These are phyloP conservation scores for Cornus suecica DNA, from an alignment of 148 eudicot species.

Conservation along the genomic window DNA sequence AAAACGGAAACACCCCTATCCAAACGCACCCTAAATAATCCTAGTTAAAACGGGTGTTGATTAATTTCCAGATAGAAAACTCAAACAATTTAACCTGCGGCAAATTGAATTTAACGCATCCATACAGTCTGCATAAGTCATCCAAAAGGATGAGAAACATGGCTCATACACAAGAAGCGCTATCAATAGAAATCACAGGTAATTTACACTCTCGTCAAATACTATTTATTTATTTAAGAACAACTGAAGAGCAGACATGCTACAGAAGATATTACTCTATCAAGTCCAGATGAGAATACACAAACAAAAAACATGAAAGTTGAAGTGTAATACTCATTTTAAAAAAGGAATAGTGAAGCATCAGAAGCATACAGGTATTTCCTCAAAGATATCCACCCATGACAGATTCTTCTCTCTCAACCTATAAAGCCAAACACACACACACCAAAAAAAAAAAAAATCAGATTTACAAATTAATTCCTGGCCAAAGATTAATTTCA, in stretches of 20 bases:
- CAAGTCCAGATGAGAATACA: not conserved
- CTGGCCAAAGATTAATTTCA: not conserved
- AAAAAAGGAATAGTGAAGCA: not conserved
- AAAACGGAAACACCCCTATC: too few relatives aligned
- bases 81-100: not conserved
- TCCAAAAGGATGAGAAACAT: not conserved
- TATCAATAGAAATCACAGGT: not conserved
- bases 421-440: constrained; percentile 39
- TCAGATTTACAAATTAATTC: not conserved
- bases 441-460: not conserved
- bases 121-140: not conserved
- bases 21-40: too few relatives aligned
- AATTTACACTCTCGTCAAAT: not conserved
- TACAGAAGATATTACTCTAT: not conserved
- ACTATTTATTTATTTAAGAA: not conserved
- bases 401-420: constrained; percentile 93
- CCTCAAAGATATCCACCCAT: constrained; percentile 97
- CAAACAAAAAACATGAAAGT: not conserved
- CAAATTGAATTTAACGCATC: not conserved
- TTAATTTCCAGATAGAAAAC: not conserved
- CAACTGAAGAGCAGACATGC: constrained; percentile 5
- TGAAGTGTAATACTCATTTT: not conserved
- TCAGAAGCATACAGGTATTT: constrained; percentile 74
- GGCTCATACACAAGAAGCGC: not conserved
- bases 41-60: not conserved